A percentile compares a stretch with the other conserved stretches of the same genome.
Conservation (phyloP, 2,329 filamentous ascomycete genomes). For the Aspergillus puulaauensis region DNA sequence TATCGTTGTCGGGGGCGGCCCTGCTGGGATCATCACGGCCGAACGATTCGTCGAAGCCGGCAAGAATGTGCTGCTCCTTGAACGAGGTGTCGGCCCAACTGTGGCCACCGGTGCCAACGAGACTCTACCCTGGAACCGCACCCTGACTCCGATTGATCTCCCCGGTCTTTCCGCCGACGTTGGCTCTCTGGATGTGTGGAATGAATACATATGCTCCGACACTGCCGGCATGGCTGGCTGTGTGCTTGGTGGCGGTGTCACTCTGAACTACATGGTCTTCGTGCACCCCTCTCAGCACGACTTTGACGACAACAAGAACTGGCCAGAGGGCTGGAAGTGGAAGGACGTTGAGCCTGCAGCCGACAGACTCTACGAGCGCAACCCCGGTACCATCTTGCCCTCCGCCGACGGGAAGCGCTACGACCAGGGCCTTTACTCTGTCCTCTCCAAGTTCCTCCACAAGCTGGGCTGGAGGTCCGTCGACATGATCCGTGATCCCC, state of each 20-base stretch:
- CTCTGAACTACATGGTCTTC: conserved; percentile 20
- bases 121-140: conserved; percentile 20
- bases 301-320: conserved; percentile 71
- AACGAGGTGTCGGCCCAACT: conserved; percentile 17
- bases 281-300: conserved; percentile 55
- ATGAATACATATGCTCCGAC: conserved; percentile 21
- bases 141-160: conserved; percentile 17
- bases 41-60: conserved; percentile 18
- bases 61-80: conserved; percentile 21
- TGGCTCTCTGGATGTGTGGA: conserved; percentile 11
- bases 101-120: conserved; percentile 15
- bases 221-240: conserved; percentile 20
- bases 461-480: conserved; percentile 63
- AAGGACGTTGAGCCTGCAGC: conserved; percentile 61
- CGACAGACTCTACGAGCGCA: conserved; percentile 63
- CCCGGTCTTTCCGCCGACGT: conserved; percentile 18
- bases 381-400: conserved; percentile 66
- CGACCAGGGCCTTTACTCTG: conserved; percentile 62
- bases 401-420: conserved; percentile 66
- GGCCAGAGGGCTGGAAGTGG: conserved; percentile 68
- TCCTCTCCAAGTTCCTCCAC: conserved; percentile 59
- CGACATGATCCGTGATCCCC: conserved; percentile 57
- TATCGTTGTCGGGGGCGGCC: conserved; percentile 22
- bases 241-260: conserved; percentile 20
- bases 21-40: conserved; percentile 21